Conservation (phyloP, 129 eudicot species). For the Daucus carota region DNA sequence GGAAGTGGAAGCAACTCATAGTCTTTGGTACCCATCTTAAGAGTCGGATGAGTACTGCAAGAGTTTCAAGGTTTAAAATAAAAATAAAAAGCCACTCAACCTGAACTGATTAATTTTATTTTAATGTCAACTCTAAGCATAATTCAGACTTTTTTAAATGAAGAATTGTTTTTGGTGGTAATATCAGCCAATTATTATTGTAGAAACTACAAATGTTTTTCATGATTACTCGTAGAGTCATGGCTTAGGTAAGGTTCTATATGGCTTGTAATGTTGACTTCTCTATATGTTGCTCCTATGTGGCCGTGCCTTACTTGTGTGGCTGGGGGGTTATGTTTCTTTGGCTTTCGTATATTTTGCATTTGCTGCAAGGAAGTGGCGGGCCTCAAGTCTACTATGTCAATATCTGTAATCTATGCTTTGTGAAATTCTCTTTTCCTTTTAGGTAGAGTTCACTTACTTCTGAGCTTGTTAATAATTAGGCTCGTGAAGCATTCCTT, state of each 20-base stretch:
- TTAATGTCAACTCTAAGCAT: background rate
- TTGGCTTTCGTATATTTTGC: background rate
- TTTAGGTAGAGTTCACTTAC: background rate
- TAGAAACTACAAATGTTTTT: too few relatives aligned
- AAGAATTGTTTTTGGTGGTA: background rate
- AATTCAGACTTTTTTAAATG: background rate
- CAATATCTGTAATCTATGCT: background rate
- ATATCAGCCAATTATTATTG: too few relatives aligned
- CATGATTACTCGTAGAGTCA: too few relatives aligned
- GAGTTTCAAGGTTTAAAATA: background rate
- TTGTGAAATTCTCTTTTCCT: background rate
- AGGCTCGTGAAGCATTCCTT: conserved; percentile 86
- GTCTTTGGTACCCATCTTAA: background rate
- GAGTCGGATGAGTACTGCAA: background rate
- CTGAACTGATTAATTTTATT: background rate
- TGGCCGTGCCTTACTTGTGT: too few relatives aligned
- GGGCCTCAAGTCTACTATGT: background rate
- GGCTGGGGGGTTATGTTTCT: background rate
- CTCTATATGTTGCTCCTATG: too few relatives aligned
- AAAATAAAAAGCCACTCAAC: background rate
- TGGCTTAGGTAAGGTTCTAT: too few relatives aligned
- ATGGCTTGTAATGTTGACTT: too few relatives aligned
- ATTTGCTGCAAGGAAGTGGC: background rate
- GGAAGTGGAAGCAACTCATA: background rate
- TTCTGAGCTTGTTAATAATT: background rate